Conservation (phyloP, 169 alveolate genomes). For the Amoebophrya sp. region DNA sequence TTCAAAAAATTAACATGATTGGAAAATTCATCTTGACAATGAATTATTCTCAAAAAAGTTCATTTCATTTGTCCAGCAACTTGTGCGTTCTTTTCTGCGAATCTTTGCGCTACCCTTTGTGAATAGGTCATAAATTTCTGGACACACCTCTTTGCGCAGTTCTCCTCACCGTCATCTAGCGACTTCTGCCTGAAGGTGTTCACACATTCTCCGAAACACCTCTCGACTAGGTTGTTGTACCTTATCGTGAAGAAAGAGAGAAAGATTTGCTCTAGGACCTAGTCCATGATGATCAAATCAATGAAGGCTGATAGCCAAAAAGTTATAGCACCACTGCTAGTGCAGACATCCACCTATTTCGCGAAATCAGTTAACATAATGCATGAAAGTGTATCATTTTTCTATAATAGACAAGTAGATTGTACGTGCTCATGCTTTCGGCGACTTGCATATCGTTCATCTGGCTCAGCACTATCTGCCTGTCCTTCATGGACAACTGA, state of each 20-base stretch:
- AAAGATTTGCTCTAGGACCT: too few species aligned
- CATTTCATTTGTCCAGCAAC: neutral
- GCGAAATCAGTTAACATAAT: neutral
- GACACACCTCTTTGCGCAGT: constrained; percentile 47
- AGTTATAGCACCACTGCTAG: too few species aligned
- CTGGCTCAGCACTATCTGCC: constrained; percentile 40
- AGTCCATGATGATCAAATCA: too few species aligned
- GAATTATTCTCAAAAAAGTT: too few species aligned
- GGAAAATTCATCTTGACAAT: too few species aligned
- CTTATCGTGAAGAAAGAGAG: too few species aligned
- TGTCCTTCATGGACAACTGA: constrained; percentile 29
- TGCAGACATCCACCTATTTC: too few species aligned
- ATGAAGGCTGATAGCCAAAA: neutral
- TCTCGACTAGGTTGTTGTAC: constrained; percentile 47
- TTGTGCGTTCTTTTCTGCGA: constrained; percentile 43
- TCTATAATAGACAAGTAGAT: too few species aligned
- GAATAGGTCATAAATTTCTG: constrained; percentile 48
- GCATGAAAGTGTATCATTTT: neutral
- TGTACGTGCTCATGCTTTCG: constrained; percentile 49
- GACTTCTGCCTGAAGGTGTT: constrained; percentile 38
- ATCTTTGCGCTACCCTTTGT: constrained; percentile 47
- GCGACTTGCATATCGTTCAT: constrained; percentile 42
- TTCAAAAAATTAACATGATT: too few species aligned
- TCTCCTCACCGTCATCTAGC: constrained; percentile 36
- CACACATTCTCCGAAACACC: constrained; percentile 52